Evolutionary conservation across 108 stramenopile genomes (phyloP).

Genomic region (Cylindrotheca fusiformis): DNA sequence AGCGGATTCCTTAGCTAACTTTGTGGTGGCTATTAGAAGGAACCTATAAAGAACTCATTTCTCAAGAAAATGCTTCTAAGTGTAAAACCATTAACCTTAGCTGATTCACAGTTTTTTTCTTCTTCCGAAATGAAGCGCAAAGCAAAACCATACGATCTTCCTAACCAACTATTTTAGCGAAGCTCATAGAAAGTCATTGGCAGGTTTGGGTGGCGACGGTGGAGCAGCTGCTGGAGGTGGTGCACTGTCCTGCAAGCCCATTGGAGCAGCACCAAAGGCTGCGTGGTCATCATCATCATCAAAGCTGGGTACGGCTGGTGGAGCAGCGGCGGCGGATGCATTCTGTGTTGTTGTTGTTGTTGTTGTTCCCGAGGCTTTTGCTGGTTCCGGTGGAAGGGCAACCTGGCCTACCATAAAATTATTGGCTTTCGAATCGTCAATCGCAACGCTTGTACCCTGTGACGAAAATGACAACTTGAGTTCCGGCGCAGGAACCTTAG

Average conservation of each 20-base stretch:
- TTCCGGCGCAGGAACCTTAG: conserved; percentile 3
- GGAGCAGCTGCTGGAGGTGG: conserved; percentile 18
- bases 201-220: conserved; percentile 6
- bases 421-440: not conserved
- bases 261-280: conserved; percentile 1
- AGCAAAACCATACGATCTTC: too few species aligned
- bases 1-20: not conserved
- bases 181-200: not conserved
- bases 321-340: not conserved
- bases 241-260: conserved; percentile 7
- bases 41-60: not conserved
- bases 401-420: not conserved
- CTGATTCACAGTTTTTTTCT: too few species aligned
- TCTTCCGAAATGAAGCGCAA: too few species aligned
- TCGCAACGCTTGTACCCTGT: conserved; percentile 15
- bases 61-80: not conserved
- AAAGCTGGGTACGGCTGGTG: not conserved
- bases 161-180: too few species aligned
- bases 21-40: not conserved
- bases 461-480: conserved; percentile 18
- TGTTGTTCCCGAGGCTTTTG: not conserved
- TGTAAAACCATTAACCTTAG: not conserved
- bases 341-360: not conserved
- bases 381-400: not conserved
- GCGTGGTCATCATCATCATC: not conserved